A percentile compares a stretch with the other conserved stretches of the same genome.
Evolutionary conservation across 2,329 filamentous ascomycete species (phyloP).

Genomic region (Verticillium tricorpus): DNA sequence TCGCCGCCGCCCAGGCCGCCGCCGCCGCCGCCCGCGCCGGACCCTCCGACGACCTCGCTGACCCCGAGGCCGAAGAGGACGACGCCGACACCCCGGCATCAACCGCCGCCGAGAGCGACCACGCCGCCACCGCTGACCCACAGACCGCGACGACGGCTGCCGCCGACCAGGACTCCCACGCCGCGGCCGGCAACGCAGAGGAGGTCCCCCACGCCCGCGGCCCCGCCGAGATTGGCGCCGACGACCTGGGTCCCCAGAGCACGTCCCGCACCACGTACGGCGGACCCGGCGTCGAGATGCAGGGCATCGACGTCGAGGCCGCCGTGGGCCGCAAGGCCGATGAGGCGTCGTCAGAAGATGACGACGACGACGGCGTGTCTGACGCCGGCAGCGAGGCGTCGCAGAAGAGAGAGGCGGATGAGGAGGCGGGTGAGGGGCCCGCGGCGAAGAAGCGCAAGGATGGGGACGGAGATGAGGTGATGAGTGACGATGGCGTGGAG

Average conservation of each 20-base stretch:
- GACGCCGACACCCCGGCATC: constrained; percentile 2
- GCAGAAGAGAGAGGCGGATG: constrained; percentile 54
- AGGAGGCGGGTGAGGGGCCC: constrained; percentile 33
- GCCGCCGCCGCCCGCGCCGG: constrained; percentile 12
- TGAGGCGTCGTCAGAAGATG: constrained; percentile 9
- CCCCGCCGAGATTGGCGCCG: constrained; percentile 77
- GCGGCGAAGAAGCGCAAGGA: constrained; percentile 47
- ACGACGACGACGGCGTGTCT: constrained; percentile 19
- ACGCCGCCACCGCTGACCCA: constrained; percentile 1
- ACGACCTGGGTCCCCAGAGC: constrained; percentile 76
- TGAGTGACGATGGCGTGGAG: constrained; percentile 8
- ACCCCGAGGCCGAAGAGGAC: background rate
- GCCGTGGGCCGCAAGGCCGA: constrained; percentile 51
- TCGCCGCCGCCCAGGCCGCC: constrained; percentile 8
- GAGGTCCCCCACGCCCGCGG: constrained; percentile 79
- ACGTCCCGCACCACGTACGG: constrained; percentile 32
- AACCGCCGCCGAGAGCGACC: constrained; percentile 13
- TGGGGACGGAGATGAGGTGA: constrained; percentile 20
- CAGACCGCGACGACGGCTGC: background rate
- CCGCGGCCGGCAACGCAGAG: constrained; percentile 42
- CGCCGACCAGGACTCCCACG: constrained; percentile 20
- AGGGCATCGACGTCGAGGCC: constrained; percentile 55
- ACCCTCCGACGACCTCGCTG: background rate
- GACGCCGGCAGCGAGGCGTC: constrained; percentile 26
- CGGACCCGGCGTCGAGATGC: constrained; percentile 40